These are phyloP conservation scores for Giardia muris DNA, from an alignment of 208 protist genomes.

Conservation along the genomic window DNA sequence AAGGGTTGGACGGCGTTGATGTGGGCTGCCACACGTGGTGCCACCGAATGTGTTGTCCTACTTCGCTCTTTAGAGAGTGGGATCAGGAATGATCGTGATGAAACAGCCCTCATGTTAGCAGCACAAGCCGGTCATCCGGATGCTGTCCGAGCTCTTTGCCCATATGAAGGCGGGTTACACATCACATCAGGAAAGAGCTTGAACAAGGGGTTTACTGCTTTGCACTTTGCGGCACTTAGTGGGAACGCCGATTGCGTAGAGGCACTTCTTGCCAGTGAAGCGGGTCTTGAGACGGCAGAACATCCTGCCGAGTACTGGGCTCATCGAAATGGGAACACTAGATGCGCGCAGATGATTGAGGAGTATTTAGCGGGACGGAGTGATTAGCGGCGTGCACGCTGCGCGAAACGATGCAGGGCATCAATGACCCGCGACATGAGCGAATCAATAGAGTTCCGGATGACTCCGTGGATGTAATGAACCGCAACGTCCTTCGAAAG, in stretches of 20 bases:
- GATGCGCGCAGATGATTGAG: too few species aligned
- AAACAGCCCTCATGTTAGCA: neutral
- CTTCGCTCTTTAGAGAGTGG: neutral
- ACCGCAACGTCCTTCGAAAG: neutral
- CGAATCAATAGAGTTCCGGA: neutral
- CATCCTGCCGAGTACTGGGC: too few species aligned
- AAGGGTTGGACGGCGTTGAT: conserved; percentile 2
- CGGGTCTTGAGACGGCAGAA: too few species aligned
- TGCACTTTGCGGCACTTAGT: neutral
- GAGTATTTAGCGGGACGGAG: too few species aligned
- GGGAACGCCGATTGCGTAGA: neutral
- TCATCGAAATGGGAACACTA: too few species aligned
- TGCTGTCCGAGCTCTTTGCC: neutral
- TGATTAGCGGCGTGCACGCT: too few species aligned
- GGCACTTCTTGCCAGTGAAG: neutral
- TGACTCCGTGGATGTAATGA: neutral
- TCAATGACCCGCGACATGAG: neutral
- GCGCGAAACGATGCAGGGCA: neutral
- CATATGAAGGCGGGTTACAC: neutral
- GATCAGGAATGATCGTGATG: neutral
- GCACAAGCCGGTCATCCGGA: neutral
- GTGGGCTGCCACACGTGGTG: neutral
- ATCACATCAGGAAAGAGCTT: neutral
- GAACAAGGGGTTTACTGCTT: neutral
- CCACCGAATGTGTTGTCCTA: neutral